phyloP scores from a whole-genome alignment of 2,329 filamentous ascomycete genomes.

The Incumbomyces lentus region DNA sequence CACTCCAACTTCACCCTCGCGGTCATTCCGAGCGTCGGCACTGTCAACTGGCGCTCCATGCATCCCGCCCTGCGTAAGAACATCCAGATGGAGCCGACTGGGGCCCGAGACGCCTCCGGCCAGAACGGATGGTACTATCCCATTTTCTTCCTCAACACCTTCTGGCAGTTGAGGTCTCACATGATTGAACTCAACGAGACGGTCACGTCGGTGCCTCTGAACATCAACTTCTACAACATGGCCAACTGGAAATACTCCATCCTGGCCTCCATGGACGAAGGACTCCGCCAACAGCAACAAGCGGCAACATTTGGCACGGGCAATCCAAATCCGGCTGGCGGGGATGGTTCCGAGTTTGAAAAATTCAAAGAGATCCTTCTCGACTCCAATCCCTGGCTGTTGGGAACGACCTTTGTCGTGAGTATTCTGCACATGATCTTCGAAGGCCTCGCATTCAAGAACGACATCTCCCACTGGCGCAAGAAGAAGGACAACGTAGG shows the following conservation, averaged over 20 bases:
- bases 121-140: conserved; percentile 92
- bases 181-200: conserved; percentile 91
- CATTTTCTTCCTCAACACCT: conserved; percentile 84
- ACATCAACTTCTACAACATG: conserved; percentile 73
- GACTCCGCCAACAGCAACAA: conserved; percentile 69
- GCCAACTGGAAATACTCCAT: conserved; percentile 83
- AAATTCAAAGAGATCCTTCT: conserved; percentile 93
- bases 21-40: conserved; percentile 69
- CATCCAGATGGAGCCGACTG: conserved; percentile 66
- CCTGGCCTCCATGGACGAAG: conserved; percentile 74
- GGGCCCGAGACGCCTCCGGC: conserved; percentile 71
- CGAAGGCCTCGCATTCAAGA: conserved; percentile 92
- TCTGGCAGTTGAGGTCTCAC: conserved; percentile 88
- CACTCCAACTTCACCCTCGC: conserved; percentile 90
- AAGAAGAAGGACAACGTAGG: conserved; percentile 99
- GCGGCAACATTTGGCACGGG: conserved; percentile 65
- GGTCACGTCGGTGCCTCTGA: conserved; percentile 68
- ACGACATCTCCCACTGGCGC: conserved; percentile 92
- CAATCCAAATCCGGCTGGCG: conserved; percentile 59
- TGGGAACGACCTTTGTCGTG: conserved; percentile 73
- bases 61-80: conserved; percentile 68
- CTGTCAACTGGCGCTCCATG: conserved; percentile 54
- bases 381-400: conserved; percentile 85
- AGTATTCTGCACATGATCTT: conserved; percentile 88
- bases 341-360: conserved; percentile 89